Conservation (phyloP, 2,329 filamentous ascomycete genomes). For the Cordyceps tenuipes region DNA sequence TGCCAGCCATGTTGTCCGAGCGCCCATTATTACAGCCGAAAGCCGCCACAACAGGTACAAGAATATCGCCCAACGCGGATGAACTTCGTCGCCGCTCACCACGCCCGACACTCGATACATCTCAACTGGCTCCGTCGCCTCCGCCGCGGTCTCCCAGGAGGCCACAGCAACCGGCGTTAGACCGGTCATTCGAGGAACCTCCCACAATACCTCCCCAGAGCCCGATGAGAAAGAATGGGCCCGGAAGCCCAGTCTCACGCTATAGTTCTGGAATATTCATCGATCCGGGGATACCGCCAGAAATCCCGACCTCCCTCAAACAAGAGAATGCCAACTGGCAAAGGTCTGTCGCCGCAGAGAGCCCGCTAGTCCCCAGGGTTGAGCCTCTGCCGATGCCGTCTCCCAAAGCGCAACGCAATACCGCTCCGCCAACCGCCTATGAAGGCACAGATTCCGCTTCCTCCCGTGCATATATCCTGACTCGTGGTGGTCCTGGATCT, state of each 20-base stretch:
- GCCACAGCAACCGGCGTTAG: not conserved
- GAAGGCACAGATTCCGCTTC: not conserved
- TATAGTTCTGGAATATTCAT: conserved; percentile 11
- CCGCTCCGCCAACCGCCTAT: not conserved
- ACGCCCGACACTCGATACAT: conserved; percentile 22
- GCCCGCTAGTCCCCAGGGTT: conserved; percentile 10
- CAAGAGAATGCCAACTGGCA: conserved; percentile 1
- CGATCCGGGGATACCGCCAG: conserved; percentile 11
- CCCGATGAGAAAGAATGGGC: not conserved
- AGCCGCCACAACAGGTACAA: conserved; percentile 37
- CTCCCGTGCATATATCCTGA: conserved; percentile 18
- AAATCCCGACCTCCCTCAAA: conserved; percentile 4
- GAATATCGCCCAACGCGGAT: conserved; percentile 43
- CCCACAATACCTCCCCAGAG: not conserved
- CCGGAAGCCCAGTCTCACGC: not conserved
- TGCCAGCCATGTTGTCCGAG: not conserved
- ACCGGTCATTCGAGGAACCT: not conserved
- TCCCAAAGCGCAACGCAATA: not conserved
- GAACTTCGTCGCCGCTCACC: conserved; percentile 46
- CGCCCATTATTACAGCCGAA: not conserved
- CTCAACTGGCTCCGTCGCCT: not conserved
- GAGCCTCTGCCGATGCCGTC: conserved; percentile 8
- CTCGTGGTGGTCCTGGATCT: conserved; percentile 21
- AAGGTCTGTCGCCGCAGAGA: not conserved
- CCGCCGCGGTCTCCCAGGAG: conserved; percentile 10